Conservation (phyloP, 2,329 filamentous ascomycete species). For the Ophiocordyceps robertsii region DNA sequence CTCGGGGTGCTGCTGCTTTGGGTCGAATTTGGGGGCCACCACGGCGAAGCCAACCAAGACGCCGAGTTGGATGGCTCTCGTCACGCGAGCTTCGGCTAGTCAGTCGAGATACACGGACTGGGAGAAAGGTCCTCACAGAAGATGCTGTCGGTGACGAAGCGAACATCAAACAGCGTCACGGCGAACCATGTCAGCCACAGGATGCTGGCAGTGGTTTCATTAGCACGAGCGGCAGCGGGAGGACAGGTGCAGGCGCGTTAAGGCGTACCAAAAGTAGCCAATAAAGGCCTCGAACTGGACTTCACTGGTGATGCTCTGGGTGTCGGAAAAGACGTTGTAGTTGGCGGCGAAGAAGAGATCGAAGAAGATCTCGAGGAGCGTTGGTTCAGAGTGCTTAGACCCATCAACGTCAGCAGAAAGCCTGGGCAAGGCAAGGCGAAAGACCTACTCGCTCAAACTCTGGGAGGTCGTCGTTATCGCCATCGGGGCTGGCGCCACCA, state of each 20-base stretch:
- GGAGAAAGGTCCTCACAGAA: not conserved
- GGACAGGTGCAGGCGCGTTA: not conserved
- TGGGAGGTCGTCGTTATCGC: conserved; percentile 8
- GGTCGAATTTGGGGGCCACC: not conserved
- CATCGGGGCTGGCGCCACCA: too few relatives aligned
- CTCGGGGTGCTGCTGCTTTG: not conserved
- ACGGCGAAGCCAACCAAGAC: not conserved
- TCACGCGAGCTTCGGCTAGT: not conserved
- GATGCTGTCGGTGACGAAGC: conserved; percentile 1
- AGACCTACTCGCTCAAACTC: conserved; percentile 12
- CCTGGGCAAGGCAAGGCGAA: too few relatives aligned
- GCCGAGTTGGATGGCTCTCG: conserved; percentile 1
- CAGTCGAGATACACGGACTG: not conserved
- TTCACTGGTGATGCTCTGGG: conserved; percentile 16
- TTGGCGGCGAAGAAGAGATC: conserved; percentile 40
- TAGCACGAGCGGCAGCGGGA: too few relatives aligned
- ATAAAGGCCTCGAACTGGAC: conserved; percentile 19
- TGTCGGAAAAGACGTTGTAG: conserved; percentile 41
- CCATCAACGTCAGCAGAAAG: not conserved
- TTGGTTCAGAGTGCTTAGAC: conserved; percentile 20
- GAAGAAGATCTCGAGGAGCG: conserved; percentile 22
- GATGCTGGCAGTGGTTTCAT: not conserved
- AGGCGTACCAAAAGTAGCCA: conserved; percentile 6
- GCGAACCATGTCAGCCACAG: not conserved
- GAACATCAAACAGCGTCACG: not conserved